Percentiles rank a stretch among this genome's conserved stretches.
Evolutionary conservation across 1,284 basidiomycete species (phyloP).

Genomic region (Leucoagaricus sp.): DNA sequence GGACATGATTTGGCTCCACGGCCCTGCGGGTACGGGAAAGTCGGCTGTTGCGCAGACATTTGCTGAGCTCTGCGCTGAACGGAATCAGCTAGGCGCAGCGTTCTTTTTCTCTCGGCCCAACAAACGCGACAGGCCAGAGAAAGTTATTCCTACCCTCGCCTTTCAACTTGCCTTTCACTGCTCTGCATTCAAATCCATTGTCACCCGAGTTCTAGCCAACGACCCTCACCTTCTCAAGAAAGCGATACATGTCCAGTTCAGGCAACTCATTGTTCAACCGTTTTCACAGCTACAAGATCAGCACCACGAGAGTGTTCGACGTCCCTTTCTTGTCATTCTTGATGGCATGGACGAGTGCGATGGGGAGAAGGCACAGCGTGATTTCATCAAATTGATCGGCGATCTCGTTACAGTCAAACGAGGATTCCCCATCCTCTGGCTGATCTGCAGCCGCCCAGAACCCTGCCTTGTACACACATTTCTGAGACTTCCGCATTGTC

Average conservation of each 20-base stretch:
- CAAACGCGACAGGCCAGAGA: neutral
- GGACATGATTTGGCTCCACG: neutral
- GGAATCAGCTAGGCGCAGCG: no score
- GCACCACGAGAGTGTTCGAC: neutral
- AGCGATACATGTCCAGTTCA: slow-evolving; percentile 6
- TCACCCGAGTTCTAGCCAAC: neutral
- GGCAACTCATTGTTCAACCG: slow-evolving; percentile 14
- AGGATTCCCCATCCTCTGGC: slow-evolving; percentile 17
- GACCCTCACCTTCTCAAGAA: neutral
- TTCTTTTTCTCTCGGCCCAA: slow-evolving; percentile 8
- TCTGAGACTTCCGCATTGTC: neutral
- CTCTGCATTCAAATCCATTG: neutral
- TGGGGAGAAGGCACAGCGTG: slow-evolving; percentile 7
- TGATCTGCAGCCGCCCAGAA: slow-evolving; percentile 21
- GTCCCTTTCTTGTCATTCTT: slow-evolving; percentile 7
- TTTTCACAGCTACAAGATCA: neutral
- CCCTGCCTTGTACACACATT: neutral
- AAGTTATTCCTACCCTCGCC: slow-evolving; percentile 2
- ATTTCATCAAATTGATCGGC: slow-evolving; percentile 8
- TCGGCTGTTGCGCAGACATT: slow-evolving; percentile 1
- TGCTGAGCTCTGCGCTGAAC: neutral
- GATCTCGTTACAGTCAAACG: neutral
- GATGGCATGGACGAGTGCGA: slow-evolving; percentile 18
- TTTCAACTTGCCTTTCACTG: neutral
- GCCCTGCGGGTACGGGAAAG: neutral